These are phyloP conservation scores for Rhododendron henanense DNA, from an alignment of 148 eudicot species.

Conservation along the genomic window DNA sequence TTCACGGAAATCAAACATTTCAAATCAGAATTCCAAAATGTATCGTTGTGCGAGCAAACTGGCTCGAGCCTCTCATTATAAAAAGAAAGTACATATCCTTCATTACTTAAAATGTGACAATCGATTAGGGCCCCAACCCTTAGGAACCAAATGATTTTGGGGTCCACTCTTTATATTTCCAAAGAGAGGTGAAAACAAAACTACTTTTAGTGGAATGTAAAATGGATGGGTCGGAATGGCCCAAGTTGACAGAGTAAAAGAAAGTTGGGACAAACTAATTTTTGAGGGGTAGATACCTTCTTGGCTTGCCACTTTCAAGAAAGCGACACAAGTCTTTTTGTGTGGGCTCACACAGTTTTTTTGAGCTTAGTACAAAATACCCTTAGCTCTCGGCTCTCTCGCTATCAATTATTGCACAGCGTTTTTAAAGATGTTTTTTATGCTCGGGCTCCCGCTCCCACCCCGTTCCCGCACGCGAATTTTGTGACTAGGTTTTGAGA, in stretches of 20 bases:
- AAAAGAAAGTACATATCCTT: neutral
- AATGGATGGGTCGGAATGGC: conserved; percentile 17
- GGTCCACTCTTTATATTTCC: neutral
- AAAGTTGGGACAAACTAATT: neutral
- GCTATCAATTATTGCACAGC: too few species aligned
- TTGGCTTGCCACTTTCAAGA: conserved; percentile 6
- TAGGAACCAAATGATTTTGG: neutral
- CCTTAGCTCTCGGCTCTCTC: too few species aligned
- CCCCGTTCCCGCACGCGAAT: too few species aligned
- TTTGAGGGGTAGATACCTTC: neutral
- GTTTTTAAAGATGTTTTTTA: too few species aligned
- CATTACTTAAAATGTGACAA: neutral
- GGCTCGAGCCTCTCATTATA: too few species aligned
- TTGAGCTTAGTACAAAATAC: too few species aligned
- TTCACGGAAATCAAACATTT: too few species aligned
- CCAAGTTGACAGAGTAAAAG: neutral
- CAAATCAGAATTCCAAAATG: too few species aligned
- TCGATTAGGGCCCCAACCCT: neutral
- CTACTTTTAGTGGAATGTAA: conserved; percentile 13
- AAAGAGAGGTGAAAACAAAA: neutral
- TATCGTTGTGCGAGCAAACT: too few species aligned
- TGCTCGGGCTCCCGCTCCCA: too few species aligned
- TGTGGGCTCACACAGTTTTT: neutral
- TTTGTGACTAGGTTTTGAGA: neutral
- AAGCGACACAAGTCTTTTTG: neutral